These are phyloP conservation scores for Globisporangium recalcitrans DNA, from an alignment of 352 stramenopile species.

Conservation along the genomic window DNA sequence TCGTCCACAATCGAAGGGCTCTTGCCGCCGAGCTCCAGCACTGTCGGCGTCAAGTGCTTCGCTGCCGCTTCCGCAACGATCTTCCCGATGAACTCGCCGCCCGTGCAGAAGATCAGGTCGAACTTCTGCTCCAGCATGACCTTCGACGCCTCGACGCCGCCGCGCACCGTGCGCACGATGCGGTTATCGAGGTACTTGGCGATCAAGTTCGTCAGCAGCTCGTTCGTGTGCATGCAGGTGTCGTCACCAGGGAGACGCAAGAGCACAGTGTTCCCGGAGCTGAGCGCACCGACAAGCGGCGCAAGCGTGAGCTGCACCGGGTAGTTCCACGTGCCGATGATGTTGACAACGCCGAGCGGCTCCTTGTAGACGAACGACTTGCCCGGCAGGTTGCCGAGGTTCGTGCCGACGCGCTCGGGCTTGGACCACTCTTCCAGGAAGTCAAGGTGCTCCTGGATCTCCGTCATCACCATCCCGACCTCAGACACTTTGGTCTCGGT, in stretches of 20 bases:
- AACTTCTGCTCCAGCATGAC: conserved; percentile 67
- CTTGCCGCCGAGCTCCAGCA: conserved; percentile 94
- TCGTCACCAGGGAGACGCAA: conserved; percentile 89
- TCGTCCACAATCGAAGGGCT: conserved; percentile 81
- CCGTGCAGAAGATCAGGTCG: conserved; percentile 41
- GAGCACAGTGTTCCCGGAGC: conserved; percentile 89
- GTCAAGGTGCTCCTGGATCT: conserved; percentile 67
- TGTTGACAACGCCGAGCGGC: conserved; percentile 75
- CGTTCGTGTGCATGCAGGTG: conserved; percentile 44
- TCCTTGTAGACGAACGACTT: conserved; percentile 50
- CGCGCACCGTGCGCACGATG: conserved; percentile 75
- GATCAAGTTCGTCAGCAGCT: conserved; percentile 43
- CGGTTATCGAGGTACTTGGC: conserved; percentile 54
- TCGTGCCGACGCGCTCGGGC: conserved; percentile 46
- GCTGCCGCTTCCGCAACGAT: conserved; percentile 88
- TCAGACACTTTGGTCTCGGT: conserved; percentile 64
- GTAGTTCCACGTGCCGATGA: conserved; percentile 91
- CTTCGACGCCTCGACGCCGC: conserved; percentile 61
- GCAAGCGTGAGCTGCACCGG: conserved; percentile 71
- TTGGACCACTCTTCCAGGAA: conserved; percentile 52
- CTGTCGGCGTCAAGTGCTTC: conserved; percentile 90
- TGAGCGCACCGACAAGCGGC: conserved; percentile 75
- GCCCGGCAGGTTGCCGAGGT: conserved; percentile 47
- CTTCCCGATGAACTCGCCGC: conserved; percentile 66
- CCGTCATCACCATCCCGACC: conserved; percentile 34